These are phyloP conservation scores for Viridothelium virens DNA, from an alignment of 495 filamentous ascomycete genomes.

Conservation along the genomic window DNA sequence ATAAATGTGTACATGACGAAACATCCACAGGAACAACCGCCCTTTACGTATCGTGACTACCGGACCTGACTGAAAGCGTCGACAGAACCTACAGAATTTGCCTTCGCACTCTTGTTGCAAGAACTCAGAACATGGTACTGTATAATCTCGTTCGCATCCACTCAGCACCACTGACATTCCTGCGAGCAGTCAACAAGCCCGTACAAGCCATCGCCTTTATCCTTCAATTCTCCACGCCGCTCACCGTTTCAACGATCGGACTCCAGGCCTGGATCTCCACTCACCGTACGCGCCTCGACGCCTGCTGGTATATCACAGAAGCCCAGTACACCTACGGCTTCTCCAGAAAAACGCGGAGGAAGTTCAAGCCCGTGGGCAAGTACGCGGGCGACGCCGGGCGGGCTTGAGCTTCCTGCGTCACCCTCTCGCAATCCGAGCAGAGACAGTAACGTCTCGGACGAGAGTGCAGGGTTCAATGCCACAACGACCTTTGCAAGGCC, in stretches of 20 bases:
- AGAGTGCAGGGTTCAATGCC: background rate
- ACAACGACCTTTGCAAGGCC: background rate
- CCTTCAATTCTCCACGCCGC: constrained; percentile 33
- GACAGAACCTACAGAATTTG: too few species aligned
- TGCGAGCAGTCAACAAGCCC: constrained; percentile 19
- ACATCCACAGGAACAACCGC: background rate
- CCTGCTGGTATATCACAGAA: constrained; percentile 28
- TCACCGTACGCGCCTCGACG: constrained; percentile 27
- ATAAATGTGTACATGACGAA: background rate
- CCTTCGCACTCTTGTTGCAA: background rate
- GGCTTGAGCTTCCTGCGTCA: background rate
- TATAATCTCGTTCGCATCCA: constrained; percentile 10
- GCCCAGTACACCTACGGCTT: constrained; percentile 9
- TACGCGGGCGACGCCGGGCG: background rate
- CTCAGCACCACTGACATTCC: background rate
- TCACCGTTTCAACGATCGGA: constrained; percentile 32
- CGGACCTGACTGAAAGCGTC: too few species aligned
- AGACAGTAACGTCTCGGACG: background rate
- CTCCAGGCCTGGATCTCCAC: constrained; percentile 27
- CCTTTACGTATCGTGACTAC: background rate
- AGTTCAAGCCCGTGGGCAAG: constrained; percentile 1
- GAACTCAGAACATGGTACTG: constrained; percentile 7
- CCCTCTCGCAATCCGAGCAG: background rate
- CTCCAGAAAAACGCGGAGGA: background rate
- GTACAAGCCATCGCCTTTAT: constrained; percentile 31